Evolutionary conservation across 202 grass and related monocot genomes (phyloP), one percentile per base, ranked within the genome.

Genomic region (Cymbopogon flexuosus): DNA sequence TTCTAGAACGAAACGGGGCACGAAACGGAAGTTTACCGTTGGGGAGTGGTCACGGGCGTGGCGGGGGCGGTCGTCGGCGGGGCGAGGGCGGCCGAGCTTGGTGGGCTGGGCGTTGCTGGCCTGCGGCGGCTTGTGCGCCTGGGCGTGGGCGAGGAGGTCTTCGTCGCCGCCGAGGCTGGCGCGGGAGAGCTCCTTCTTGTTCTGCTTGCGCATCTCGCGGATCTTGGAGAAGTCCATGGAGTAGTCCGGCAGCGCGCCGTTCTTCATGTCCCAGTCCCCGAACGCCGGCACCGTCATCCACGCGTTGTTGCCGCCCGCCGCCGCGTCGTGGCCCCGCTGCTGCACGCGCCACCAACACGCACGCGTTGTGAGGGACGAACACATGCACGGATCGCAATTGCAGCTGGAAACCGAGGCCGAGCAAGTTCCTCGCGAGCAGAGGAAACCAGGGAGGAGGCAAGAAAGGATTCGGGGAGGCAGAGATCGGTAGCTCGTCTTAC

Each of bases 201-300:
- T 99, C 76, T 99, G 92, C 87, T 96, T 99, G 35, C 92, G 89
- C 92, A 91, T 99, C 93, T 99, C 96, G 8, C 96, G 92, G 86
- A 99, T 96, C 96, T 99, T 99, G 85, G 92, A 93, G 96, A 99
- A 99, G 77, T 99, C 96, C 96, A 99, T 88, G 79, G 96, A 99
- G 92, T 99, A 99, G 78, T 99, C 92, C 63, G 96, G 96, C 92
- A 93, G 66, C 70, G 92, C 60, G 62, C 92, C 96, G 90, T 99
- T 96, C 80, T 99, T 99, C 89, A 79, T 91, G 80, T 96, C 96
- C 96, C 96, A 99, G 65, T 99, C 96, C 71, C 96, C 96, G 72
- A 98, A 98, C 81, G 95, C 79, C 76, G 95, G 95, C 81, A 98
- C 95, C 54, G 95, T 89, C 95, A 98, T 94, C 88, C 90, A 94